Conservation (phyloP, 148 eudicot genomes). For the Rhododendron williamsianum region DNA sequence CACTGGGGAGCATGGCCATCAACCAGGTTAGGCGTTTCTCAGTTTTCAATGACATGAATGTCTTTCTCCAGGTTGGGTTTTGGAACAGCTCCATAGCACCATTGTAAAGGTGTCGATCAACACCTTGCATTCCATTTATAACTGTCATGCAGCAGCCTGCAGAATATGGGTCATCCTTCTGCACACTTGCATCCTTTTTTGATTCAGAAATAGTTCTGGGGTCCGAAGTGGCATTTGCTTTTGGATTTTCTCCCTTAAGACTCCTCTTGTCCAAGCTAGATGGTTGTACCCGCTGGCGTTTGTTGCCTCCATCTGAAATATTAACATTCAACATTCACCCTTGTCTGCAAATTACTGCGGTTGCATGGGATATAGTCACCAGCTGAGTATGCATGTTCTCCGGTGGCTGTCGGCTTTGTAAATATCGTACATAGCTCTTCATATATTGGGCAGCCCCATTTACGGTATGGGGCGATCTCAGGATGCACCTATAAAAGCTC, state of each 20-base stretch:
- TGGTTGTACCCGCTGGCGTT: conserved; percentile 10
- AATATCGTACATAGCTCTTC: conserved; percentile 24
- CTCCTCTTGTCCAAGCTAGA: conserved; percentile 10
- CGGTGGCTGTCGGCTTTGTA: conserved; percentile 15
- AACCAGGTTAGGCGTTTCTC: conserved; percentile 19
- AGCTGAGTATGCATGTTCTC: background rate
- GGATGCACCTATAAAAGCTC: conserved; percentile 16
- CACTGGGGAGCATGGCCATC: conserved; percentile 12
- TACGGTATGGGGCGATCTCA: conserved; percentile 13
- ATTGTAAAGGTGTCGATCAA: conserved; percentile 7
- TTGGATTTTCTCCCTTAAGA: background rate
- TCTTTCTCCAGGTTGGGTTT: conserved; percentile 12
- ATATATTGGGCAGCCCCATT: conserved; percentile 22
- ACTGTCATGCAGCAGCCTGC: background rate
- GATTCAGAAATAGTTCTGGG: conserved; percentile 1
- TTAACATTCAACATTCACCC: conserved; percentile 4
- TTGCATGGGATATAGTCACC: background rate
- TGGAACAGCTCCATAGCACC: conserved; percentile 18
- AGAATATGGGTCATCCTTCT: conserved; percentile 14
- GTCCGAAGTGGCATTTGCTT: background rate
- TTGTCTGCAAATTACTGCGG: background rate
- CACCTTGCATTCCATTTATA: conserved; percentile 8
- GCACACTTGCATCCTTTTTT: background rate
- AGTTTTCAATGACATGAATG: conserved; percentile 9
- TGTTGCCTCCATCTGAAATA: background rate